phyloP scores from a whole-genome alignment of 176 grass and related monocot genomes.

The Typha latifolia region DNA sequence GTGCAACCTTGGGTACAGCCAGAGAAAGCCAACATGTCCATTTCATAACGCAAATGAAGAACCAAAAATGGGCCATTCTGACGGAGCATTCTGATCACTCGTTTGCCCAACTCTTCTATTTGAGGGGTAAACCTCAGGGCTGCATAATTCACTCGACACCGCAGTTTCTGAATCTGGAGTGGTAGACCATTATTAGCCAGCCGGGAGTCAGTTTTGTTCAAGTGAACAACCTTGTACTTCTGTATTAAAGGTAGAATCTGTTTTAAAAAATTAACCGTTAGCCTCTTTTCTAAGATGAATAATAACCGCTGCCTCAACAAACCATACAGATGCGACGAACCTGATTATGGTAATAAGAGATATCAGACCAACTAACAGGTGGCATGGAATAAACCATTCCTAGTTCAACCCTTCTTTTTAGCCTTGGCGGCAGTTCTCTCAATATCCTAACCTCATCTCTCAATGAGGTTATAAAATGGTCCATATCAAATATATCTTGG shows the following conservation, averaged over 20 bases:
- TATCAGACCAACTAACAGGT: slow-evolving; percentile 84
- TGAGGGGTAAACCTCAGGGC: slow-evolving; percentile 82
- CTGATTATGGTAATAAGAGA: slow-evolving; percentile 75
- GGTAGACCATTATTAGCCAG: slow-evolving; percentile 85
- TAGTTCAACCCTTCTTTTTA: slow-evolving; percentile 63
- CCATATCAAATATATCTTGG: slow-evolving; percentile 90
- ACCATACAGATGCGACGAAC: slow-evolving; percentile 20
- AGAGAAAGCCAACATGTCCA: slow-evolving; percentile 99
- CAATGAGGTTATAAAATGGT: slow-evolving; percentile 86
- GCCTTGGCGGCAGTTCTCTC: slow-evolving; percentile 65
- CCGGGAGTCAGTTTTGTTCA: slow-evolving; percentile 78
- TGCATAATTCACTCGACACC: slow-evolving; percentile 73
- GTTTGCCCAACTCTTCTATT: slow-evolving; percentile 71
- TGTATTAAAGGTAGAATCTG: slow-evolving; percentile 89
- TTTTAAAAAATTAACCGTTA: slow-evolving; percentile 26
- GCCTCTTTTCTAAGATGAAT: slow-evolving; percentile 15
- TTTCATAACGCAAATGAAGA: slow-evolving; percentile 92
- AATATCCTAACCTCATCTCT: slow-evolving; percentile 81
- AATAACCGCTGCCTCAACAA: slow-evolving; percentile 12
- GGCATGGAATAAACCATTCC: slow-evolving; percentile 70
- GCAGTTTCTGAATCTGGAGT: slow-evolving; percentile 66
- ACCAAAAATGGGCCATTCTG: slow-evolving; percentile 74
- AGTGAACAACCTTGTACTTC: slow-evolving; percentile 75
- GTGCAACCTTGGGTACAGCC: slow-evolving; percentile 87
- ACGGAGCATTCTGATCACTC: slow-evolving; percentile 55